Evolutionary conservation across 2,329 filamentous ascomycete species (phyloP), one percentile per base, ranked within the genome.

Genomic region (Pseudohalonectria lignicola): DNA sequence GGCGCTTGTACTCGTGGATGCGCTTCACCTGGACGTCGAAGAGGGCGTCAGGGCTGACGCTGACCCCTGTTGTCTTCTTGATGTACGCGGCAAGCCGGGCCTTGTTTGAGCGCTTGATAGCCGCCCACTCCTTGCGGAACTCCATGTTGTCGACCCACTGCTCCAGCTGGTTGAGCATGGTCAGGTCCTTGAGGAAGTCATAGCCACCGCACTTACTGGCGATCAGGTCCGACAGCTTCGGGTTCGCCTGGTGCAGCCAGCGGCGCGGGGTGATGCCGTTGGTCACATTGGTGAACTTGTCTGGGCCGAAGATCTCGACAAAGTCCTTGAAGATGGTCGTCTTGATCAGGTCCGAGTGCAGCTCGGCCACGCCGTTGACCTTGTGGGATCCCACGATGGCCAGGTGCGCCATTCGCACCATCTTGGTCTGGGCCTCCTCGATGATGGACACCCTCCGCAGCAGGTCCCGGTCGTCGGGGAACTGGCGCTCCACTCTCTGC

Each of bases 291-390:
- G 86, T 94, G 62, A 98, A 98, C 61, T 95, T 95, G 71, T 98
- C 92, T 0, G 82, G 82, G 3, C 92, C 92, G 52, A 92, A 98
- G 47, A 98, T 86, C 50, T 78, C 74, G 42, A 98, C 90, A 61
- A 98, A 98, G 60, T 98, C 92, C 61, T 92, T 95, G 77, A 98
- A 96, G 49, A 98, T 94, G n/a, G 92, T 98, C 0, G 88, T 93
- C 69, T 92, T 92, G 69, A 98, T 94, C 41, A 98, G 71, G 56
- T 98, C 92, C 1, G 92, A 98, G 64, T 98, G 92, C 47, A 98
- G 67, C 64, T 98, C 92, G 25, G 92, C 92, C 26, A 98, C 92
- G 58, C 92, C 92, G 50, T 98, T 98, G 67, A 98, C 88, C 69
- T 96, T 98, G 76, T 96, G 92, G 26, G 92, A 96, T 34, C 92